Base-by-base conservation (phyloP, 768 basidiomycete genomes). In the Phlebiopsis flavidoalba region DNA sequence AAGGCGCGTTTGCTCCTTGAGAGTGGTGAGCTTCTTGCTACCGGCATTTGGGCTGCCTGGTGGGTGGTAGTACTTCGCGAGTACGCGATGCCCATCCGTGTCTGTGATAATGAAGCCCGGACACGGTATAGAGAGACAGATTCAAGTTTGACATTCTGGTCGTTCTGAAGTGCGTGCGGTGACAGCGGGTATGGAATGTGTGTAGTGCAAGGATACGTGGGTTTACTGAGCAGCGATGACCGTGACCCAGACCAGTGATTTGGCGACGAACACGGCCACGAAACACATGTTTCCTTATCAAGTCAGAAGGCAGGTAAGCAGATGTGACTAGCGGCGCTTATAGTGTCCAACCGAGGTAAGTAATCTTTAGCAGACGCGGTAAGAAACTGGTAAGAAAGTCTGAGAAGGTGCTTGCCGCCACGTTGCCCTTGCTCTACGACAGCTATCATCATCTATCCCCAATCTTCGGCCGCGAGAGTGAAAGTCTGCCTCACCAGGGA, bases 1-100 rank as follows among this genome's bases (percentile, higher is more conserved):
- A 98, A 98, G 8, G 87, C 84, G 57, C 91, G 88, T 72, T n/a
- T 97, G 96, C 69, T 99, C 96, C 73, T 98, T 98, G 66, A 93
- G 71, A 5, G 84, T 84, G 14, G 79, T 75, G 26, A 89, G 77
- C 51, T 83, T 79, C 67, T 88, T 89, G 47, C 67, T 68, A 74
- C 90, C 78, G 74, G 84, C 80, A 46, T 81, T 75, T 0, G 83
- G 83, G 63, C 85, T 82, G 58, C 79, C 80, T 71, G 69, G 88
- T 80, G n/a, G 93, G 81, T 57, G 82, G 71, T 96, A 98, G 79
- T 98, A 98, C 73, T 98, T 98, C 33, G 96, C 91, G 10, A 99
- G 83, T 26, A 98, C 89, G 53, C 97, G 90, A 69, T 93, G 88
- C 21, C 95, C 95, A 67, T 98, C 95, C n/a, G 87, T 79, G 80